Evolutionary conservation across 2,329 filamentous ascomycete genomes (phyloP), one percentile per base, ranked within the genome.

Genomic region (Pseudogymnoascus pannorum): DNA sequence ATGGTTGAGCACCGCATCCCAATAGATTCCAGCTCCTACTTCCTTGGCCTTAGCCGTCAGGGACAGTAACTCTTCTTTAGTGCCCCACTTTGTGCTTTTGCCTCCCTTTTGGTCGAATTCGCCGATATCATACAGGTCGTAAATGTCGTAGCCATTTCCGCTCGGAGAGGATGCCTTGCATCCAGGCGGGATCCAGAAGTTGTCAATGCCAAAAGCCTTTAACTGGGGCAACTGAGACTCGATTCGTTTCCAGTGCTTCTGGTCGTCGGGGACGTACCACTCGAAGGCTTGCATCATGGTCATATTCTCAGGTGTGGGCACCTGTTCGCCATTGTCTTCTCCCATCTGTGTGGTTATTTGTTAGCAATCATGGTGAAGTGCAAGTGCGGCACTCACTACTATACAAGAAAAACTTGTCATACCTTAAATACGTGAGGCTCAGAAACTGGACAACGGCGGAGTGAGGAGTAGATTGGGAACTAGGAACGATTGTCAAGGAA

Each of bases 1-100:
- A 70, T 90, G 87, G 68, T 89, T 91, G 48, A 90, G 75, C 5
- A 91, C 86, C 1, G 86, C 84, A 71, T 90, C 87, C 79, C 86
- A 90, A 66, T 88, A 80, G 0, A 89, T 67, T 0, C 80, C 79
- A 7, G 90, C 76, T 0, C 79, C 81, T 22, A 79, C 66, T 36
- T 79, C 73, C 58, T 80, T 76, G 0, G 85, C 85, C 11, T 74
- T 72, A 18, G 76, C 72, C 2, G 76, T 73, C 57, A 91, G 71
- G 16, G 77, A 75, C 2, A 81, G 65, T 14, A 91, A 74, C 61
- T 89, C 85, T 48, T 82, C 78, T 67, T 83, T 84, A 1, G 77
- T 75, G 2, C 87, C 87, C 87, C 87, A 91, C 77, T 89, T 90
- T 1, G 87, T 90, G 2, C 76, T 74, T 4, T 74, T 74, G 0